Conservation (phyloP, 768 basidiomycete species). For the Thelephora ganbajun region DNA sequence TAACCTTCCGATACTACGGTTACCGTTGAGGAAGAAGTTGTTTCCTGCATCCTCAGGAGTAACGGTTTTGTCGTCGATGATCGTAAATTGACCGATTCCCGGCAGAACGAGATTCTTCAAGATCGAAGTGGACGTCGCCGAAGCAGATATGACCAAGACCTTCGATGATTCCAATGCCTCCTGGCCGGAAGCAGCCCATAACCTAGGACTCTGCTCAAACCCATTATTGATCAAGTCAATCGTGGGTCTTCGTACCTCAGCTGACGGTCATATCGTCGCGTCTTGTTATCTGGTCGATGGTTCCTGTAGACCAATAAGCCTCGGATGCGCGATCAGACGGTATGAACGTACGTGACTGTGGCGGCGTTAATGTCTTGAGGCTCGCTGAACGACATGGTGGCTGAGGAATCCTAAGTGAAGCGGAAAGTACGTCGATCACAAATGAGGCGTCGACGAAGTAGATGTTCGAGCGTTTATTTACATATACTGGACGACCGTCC, state of each 20-base stretch:
- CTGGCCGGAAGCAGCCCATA: conserved; percentile 94
- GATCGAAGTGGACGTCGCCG: conserved; percentile 76
- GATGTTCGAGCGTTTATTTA: no score
- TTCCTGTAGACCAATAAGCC: conserved; percentile 18
- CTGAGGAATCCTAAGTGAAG: not conserved
- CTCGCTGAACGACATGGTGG: conserved; percentile 14
- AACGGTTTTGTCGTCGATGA: conserved; percentile 55
- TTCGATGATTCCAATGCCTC: conserved; percentile 73
- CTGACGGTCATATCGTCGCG: conserved; percentile 89
- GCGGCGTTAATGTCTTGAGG: conserved; percentile 35
- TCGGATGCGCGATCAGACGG: not conserved
- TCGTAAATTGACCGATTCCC: conserved; percentile 90
- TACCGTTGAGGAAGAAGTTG: conserved; percentile 87
- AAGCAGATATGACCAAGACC: conserved; percentile 67
- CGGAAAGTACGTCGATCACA: no score
- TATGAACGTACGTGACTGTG: conserved; percentile 23
- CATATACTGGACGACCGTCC: no score
- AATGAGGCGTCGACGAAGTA: no score
- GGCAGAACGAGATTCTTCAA: conserved; percentile 96
- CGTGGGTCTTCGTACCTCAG: conserved; percentile 43
- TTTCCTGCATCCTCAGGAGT: conserved; percentile 75
- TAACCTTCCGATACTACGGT: conserved; percentile 62
- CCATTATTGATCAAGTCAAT: not conserved
- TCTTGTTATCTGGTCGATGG: conserved; percentile 70
- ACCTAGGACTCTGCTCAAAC: conserved; percentile 24